phyloP scores from a whole-genome alignment of 1,284 basidiomycete species.

The Amylostereum chailletii region DNA sequence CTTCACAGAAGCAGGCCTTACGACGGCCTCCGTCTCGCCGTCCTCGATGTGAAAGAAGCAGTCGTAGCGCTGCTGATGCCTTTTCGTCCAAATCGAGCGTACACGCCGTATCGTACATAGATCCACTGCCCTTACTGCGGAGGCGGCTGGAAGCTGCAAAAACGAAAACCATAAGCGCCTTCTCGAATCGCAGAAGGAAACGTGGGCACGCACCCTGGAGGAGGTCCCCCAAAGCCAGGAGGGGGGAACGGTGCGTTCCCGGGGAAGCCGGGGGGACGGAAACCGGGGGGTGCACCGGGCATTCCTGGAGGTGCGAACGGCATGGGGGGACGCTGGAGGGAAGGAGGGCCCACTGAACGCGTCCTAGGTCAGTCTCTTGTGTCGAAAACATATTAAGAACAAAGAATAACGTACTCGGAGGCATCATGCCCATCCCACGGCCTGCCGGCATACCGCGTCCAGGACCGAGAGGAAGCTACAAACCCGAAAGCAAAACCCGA shows the following conservation, averaged over 20 bases:
- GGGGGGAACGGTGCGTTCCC: slow-evolving; percentile 51
- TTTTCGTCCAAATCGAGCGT: too few relatives aligned
- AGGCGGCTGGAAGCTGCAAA: slow-evolving; percentile 48
- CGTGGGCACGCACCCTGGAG: slow-evolving; percentile 64
- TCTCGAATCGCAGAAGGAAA: slow-evolving; percentile 1
- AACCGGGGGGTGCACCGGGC: slow-evolving; percentile 70
- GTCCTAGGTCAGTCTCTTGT: slow-evolving; percentile 1
- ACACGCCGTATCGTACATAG: too few relatives aligned
- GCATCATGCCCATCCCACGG: slow-evolving; percentile 94
- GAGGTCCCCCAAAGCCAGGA: slow-evolving; percentile 71
- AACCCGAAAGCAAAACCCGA: slow-evolving; percentile 9
- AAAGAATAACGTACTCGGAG: slow-evolving; percentile 59
- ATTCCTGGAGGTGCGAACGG: slow-evolving; percentile 81
- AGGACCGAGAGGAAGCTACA: slow-evolving; percentile 79
- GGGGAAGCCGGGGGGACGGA: slow-evolving; percentile 74
- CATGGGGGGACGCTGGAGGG: slow-evolving; percentile 76
- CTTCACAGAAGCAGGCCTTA: too few relatives aligned
- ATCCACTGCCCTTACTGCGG: slow-evolving; percentile 18
- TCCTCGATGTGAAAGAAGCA: too few relatives aligned
- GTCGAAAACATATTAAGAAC: slow-evolving; percentile 7
- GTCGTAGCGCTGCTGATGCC: too few relatives aligned
- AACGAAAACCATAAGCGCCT: neutral
- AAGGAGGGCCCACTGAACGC: slow-evolving; percentile 50
- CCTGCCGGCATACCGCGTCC: slow-evolving; percentile 94
- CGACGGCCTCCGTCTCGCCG: too few relatives aligned